Percentiles rank a stretch among this genome's conserved stretches.
Evolutionary conservation across 768 basidiomycete genomes (phyloP).

Genomic region (Epithele typhae): DNA sequence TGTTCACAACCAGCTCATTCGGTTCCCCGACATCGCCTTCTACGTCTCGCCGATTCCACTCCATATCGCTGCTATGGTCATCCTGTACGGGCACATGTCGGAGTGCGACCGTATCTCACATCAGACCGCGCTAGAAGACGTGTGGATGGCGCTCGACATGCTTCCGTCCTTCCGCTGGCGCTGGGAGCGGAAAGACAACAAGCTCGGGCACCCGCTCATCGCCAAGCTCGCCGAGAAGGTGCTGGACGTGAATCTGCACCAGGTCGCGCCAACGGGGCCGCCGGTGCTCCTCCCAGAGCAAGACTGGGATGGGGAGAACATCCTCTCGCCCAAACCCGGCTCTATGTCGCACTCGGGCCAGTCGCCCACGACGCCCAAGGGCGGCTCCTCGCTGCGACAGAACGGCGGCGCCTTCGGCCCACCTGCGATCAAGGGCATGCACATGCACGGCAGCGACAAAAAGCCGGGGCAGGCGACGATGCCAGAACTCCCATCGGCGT

Average conservation of each 20-base stretch:
- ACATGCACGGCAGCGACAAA: slow-evolving; percentile 4
- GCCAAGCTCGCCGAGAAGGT: slow-evolving; percentile 78
- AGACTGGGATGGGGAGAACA: slow-evolving; percentile 41
- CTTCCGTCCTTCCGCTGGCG: slow-evolving; percentile 88
- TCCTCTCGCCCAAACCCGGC: slow-evolving; percentile 17
- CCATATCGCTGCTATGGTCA: slow-evolving; percentile 89
- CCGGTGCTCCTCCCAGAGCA: slow-evolving; percentile 38
- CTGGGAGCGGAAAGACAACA: slow-evolving; percentile 82
- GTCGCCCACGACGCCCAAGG: slow-evolving; percentile 28
- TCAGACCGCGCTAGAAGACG: slow-evolving; percentile 70
- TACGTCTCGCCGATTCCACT: slow-evolving; percentile 87
- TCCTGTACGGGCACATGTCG: slow-evolving; percentile 83
- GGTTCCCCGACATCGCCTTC: slow-evolving; percentile 82
- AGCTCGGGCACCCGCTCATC: slow-evolving; percentile 80
- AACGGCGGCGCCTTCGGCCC: slow-evolving; percentile 24
- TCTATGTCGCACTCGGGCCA: slow-evolving; percentile 2
- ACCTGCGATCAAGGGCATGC: slow-evolving; percentile 5
- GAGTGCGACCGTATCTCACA: slow-evolving; percentile 62
- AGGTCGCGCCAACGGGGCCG: slow-evolving; percentile 39
- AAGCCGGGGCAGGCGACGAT: slow-evolving; percentile 31
- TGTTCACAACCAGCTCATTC: slow-evolving; percentile 78
- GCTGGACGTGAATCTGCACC: slow-evolving; percentile 67
- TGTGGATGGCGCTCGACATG: slow-evolving; percentile 86
- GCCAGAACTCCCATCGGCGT: slow-evolving; percentile 60
- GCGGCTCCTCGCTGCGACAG: slow-evolving; percentile 31